Conservation (phyloP, 2,329 filamentous ascomycete genomes). For the Ciborinia camelliae region DNA sequence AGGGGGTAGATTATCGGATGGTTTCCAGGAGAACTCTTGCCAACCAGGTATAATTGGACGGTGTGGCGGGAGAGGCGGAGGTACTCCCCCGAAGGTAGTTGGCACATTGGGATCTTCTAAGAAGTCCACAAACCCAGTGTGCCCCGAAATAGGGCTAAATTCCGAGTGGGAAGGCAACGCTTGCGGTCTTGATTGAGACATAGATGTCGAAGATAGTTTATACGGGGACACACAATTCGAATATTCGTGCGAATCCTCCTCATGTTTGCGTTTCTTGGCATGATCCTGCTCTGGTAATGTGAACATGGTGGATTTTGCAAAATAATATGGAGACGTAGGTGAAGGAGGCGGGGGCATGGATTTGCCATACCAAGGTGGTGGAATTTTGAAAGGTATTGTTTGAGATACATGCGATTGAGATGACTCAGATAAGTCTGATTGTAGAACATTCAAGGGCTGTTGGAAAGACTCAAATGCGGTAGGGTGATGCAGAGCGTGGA, state of each 20-base stretch:
- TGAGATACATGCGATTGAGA: background rate
- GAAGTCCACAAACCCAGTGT: constrained; percentile 13
- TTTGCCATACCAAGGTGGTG: background rate
- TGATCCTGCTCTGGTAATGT: background rate
- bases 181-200: background rate
- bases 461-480: background rate
- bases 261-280: constrained; percentile 7
- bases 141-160: background rate
- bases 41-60: constrained; percentile 13
- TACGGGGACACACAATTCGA: background rate
- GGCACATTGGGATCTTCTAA: constrained; percentile 13
- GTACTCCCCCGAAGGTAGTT: constrained; percentile 4
- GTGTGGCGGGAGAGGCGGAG: constrained; percentile 9
- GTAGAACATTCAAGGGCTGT: background rate
- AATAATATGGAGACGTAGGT: background rate
- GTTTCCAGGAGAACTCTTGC: constrained; percentile 18
- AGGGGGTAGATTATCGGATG: background rate
- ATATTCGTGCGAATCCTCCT: background rate
- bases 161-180: background rate
- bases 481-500: background rate
- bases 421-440: background rate
- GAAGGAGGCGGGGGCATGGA: constrained; percentile 2
- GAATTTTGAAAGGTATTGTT: constrained; percentile 6
- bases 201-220: background rate
- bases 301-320: background rate